These are phyloP conservation scores for Tricholoma bakamatsutake DNA, from an alignment of 768 basidiomycete genomes.

Conservation along the genomic window DNA sequence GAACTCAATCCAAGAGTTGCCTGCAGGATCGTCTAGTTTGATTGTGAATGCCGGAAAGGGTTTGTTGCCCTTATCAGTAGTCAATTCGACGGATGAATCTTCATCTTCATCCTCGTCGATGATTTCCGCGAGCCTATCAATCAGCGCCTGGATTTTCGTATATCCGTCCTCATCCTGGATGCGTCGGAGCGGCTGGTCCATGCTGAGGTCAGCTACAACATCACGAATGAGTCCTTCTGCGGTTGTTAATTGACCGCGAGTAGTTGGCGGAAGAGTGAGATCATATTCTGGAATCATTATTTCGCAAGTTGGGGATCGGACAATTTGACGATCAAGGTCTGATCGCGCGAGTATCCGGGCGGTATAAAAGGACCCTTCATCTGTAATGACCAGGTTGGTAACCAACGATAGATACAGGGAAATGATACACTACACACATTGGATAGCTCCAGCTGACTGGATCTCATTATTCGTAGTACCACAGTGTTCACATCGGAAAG, in stretches of 20 bases:
- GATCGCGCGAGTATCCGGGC: conserved; percentile 63
- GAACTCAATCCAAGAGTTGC: conserved; percentile 97
- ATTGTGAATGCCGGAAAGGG: conserved; percentile 75
- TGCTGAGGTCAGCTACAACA: conserved; percentile 70
- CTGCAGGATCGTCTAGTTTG: conserved; percentile 86
- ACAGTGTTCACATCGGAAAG: conserved; percentile 94
- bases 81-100: conserved; percentile 22
- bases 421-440: conserved; percentile 53
- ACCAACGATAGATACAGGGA: neutral
- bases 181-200: conserved; percentile 79
- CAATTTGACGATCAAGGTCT: conserved; percentile 90
- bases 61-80: conserved; percentile 35
- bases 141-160: conserved; percentile 66
- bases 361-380: conserved; percentile 80
- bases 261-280: conserved; percentile 81
- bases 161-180: conserved; percentile 71
- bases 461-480: conserved; percentile 89
- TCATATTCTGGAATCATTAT: conserved; percentile 83
- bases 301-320: conserved; percentile 81
- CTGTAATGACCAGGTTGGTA: conserved; percentile 32
- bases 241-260: conserved; percentile 91
- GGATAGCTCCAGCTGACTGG: conserved; percentile 81
- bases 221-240: conserved; percentile 89
- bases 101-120: conserved; percentile 53
- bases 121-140: conserved; percentile 60